These are phyloP conservation scores for Colletotrichum sp. DNA, from an alignment of 2,329 filamentous ascomycete species.

Conservation along the genomic window DNA sequence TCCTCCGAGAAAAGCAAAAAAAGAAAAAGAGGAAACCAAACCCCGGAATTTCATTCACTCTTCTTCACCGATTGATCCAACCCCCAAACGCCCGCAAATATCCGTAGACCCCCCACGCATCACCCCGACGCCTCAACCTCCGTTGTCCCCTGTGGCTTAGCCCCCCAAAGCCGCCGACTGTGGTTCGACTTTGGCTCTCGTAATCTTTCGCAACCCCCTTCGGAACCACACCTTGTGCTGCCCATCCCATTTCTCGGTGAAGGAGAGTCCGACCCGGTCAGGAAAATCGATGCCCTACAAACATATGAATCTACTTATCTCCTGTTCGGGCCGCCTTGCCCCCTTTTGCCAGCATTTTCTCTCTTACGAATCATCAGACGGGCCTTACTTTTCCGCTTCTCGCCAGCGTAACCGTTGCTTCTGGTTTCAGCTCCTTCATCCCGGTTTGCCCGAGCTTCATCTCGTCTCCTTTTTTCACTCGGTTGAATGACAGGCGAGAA, in stretches of 20 bases:
- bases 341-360: neutral
- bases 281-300: neutral
- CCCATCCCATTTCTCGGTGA: neutral
- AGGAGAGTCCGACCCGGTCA: neutral
- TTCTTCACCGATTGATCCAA: neutral
- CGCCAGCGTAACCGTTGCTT: neutral
- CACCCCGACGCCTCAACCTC: neutral
- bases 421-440: neutral
- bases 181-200: conserved; percentile 13
- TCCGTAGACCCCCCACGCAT: neutral
- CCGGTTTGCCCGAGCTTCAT: neutral
- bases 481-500: neutral
- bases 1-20: neutral
- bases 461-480: neutral
- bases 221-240: neutral
- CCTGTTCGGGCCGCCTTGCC: neutral
- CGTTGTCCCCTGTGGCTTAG: neutral
- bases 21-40: neutral
- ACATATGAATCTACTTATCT: neutral
- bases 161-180: neutral
- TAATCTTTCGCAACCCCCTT: neutral
- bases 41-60: neutral
- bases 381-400: neutral
- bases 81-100: neutral
- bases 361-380: neutral